Conservation (phyloP, 2,329 filamentous ascomycete genomes). For the Colletotrichum sp. region DNA sequence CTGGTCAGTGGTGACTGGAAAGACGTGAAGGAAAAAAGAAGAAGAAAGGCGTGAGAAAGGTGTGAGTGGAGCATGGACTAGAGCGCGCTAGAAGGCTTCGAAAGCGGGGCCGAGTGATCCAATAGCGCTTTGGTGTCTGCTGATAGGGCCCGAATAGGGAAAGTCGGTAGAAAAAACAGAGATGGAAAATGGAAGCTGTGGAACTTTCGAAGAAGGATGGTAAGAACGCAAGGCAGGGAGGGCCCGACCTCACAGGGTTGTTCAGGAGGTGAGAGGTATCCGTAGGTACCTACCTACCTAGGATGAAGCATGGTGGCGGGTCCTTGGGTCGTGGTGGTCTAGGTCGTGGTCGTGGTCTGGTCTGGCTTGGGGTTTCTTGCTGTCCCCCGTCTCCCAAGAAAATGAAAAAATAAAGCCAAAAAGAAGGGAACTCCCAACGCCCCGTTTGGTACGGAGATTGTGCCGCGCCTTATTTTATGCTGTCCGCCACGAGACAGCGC, state of each 20-base stretch:
- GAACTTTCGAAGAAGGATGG: slow-evolving; percentile 7
- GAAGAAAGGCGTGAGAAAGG: neutral
- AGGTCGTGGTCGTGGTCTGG: neutral
- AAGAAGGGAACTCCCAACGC: neutral
- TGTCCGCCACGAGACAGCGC: neutral
- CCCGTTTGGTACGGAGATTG: neutral
- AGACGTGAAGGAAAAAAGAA: no score
- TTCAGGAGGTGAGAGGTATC: neutral
- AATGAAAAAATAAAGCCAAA: neutral
- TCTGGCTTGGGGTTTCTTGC: neutral
- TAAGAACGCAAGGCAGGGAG: neutral
- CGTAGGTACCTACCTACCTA: neutral
- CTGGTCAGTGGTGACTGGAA: no score
- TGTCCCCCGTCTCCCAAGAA: neutral
- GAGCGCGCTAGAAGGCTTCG: slow-evolving; percentile 17
- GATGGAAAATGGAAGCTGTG: slow-evolving; percentile 6
- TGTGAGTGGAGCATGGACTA: neutral
- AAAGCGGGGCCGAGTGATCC: neutral
- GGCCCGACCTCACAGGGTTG: neutral
- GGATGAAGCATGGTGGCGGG: neutral
- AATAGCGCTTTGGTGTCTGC: neutral
- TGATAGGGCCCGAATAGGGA: neutral
- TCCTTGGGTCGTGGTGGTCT: neutral
- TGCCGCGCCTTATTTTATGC: neutral
- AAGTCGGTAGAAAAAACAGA: neutral